phyloP scores from a whole-genome alignment of 83 land plant species.

The Thuja plicata region DNA sequence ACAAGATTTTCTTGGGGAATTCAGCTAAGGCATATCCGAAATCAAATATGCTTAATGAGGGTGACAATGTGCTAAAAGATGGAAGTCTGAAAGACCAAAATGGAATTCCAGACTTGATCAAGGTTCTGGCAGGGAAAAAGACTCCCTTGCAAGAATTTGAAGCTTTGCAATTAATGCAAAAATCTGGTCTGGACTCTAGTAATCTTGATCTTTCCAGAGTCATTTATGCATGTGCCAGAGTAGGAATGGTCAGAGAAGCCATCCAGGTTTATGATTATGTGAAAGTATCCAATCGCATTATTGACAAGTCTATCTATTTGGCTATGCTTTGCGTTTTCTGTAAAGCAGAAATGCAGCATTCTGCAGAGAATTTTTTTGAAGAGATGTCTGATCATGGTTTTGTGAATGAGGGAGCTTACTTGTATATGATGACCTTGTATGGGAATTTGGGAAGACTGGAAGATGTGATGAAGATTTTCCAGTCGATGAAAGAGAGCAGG shows the following conservation, averaged over 20 bases:
- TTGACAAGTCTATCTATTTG: not conserved
- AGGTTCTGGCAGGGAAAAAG: not conserved
- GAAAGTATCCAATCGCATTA: not conserved
- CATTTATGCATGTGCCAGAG: not conserved
- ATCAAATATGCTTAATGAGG: constrained; percentile 4
- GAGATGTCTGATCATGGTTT: not conserved
- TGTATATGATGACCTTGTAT: constrained; percentile 13
- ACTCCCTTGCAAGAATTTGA: not conserved
- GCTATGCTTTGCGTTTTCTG: constrained; percentile 6
- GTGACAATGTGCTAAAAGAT: not conserved
- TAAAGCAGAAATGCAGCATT: not conserved
- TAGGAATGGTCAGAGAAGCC: not conserved
- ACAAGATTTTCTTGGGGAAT: not conserved
- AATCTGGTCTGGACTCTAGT: not conserved
- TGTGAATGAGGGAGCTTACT: constrained; percentile 3
- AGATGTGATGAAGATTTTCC: not conserved
- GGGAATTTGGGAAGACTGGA: constrained; percentile 9
- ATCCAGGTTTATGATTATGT: not conserved
- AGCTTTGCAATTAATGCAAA: constrained; percentile 2
- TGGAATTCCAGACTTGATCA: not conserved
- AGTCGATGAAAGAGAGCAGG: constrained; percentile 1
- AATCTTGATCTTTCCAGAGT: constrained; percentile 1
- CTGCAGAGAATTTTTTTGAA: not conserved
- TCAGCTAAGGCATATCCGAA: not conserved
- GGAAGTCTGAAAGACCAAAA: not conserved